phyloP scores from a whole-genome alignment of 305 asterid species.

The Stenogyne calaminthoides region DNA sequence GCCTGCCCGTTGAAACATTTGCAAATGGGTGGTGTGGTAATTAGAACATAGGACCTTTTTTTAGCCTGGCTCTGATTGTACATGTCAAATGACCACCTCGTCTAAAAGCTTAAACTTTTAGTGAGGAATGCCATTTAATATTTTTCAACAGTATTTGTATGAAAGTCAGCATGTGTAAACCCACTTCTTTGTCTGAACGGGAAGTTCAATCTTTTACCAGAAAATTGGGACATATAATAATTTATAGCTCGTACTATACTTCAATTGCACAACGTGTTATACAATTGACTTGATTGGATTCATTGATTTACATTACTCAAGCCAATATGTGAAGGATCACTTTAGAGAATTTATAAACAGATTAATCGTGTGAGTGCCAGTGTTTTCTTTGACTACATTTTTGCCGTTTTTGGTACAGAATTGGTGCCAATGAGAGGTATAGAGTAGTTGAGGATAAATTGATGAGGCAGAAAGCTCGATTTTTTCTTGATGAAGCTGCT shows the following conservation, averaged over 20 bases:
- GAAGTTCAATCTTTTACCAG: conserved; percentile 13
- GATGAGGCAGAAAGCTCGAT: conserved; percentile 84
- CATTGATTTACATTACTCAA: neutral
- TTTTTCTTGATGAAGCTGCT: conserved; percentile 97
- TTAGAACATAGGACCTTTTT: neutral
- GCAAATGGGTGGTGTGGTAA: neutral
- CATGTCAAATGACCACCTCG: neutral
- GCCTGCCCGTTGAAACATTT: neutral
- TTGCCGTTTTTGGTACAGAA: conserved; percentile 53
- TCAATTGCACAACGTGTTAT: neutral
- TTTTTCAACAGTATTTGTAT: neutral
- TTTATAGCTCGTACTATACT: neutral
- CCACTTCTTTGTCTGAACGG: conserved; percentile 2
- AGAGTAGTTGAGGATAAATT: conserved; percentile 81
- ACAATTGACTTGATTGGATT: conserved; percentile 7
- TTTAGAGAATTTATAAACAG: conserved; percentile 7
- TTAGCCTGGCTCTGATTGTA: neutral
- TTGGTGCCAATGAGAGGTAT: conserved; percentile 81
- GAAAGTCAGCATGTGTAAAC: neutral
- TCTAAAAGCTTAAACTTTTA: neutral
- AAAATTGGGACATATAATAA: neutral
- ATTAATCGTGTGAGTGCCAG: neutral
- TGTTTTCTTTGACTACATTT: conserved; percentile 15
- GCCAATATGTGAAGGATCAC: neutral
- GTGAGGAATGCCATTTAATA: neutral